phyloP scores from a whole-genome alignment of 371 early-diverging fungal species.

The Syncephalastrum contaminatum region DNA sequence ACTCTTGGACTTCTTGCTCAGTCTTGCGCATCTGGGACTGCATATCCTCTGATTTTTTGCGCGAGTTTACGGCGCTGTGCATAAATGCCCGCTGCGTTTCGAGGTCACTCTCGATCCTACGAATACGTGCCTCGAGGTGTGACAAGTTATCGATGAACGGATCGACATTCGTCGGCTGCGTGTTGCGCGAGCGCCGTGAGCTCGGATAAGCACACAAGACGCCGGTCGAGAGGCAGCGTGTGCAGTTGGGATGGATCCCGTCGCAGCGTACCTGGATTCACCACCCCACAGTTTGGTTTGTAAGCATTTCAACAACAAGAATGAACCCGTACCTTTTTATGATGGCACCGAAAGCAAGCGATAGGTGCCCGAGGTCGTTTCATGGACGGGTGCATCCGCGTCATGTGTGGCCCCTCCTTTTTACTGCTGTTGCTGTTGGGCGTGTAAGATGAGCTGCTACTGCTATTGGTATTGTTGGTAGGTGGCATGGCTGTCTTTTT shows the following conservation, averaged over 20 bases:
- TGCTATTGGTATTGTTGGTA: neutral
- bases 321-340: slow-evolving; percentile 22
- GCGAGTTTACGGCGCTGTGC: slow-evolving; percentile 3
- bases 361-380: slow-evolving; percentile 39
- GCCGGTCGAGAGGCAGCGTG: slow-evolving; percentile 37
- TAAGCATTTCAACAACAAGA: neutral
- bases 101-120: slow-evolving; percentile 41
- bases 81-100: slow-evolving; percentile 32
- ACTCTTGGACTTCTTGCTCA: slow-evolving; percentile 46
- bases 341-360: slow-evolving; percentile 35
- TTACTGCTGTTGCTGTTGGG: slow-evolving; percentile 5
- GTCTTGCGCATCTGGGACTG: slow-evolving; percentile 30
- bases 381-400: slow-evolving; percentile 22
- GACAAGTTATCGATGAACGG: slow-evolving; percentile 48
- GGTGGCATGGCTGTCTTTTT: too few relatives aligned
- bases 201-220: slow-evolving; percentile 44
- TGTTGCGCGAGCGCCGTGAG: slow-evolving; percentile 41
- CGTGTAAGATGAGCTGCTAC: neutral
- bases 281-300: too few relatives aligned
- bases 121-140: slow-evolving; percentile 37
- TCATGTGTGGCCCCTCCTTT: slow-evolving; percentile 7
- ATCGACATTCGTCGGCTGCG: slow-evolving; percentile 44
- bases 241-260: slow-evolving; percentile 43
- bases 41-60: slow-evolving; percentile 9
- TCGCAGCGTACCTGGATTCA: slow-evolving; percentile 41